Percentiles rank a stretch among this genome's conserved stretches.
Evolutionary conservation across 2,329 filamentous ascomycete genomes (phyloP).

Genomic region (Monosporascus sp.): DNA sequence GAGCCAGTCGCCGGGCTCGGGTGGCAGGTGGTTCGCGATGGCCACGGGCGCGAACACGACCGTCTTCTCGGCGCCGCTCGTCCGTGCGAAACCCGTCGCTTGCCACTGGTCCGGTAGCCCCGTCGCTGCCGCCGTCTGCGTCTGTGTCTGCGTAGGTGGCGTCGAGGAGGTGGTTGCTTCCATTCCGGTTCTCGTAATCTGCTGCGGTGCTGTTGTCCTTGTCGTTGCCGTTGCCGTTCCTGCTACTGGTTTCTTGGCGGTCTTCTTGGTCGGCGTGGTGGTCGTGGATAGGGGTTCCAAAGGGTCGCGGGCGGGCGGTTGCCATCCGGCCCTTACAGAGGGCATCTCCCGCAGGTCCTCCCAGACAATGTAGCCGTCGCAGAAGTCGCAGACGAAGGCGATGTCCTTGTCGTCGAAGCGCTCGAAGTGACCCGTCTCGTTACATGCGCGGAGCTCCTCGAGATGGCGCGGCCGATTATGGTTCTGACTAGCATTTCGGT

Average conservation of each 20-base stretch:
- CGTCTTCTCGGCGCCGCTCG: slow-evolving; percentile 41
- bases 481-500: slow-evolving; percentile 5
- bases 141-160: not conserved
- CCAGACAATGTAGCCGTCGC: slow-evolving; percentile 57
- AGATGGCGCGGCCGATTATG: slow-evolving; percentile 21
- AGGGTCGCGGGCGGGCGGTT: slow-evolving; percentile 11
- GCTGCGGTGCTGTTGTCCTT: not conserved
- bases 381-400: slow-evolving; percentile 57
- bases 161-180: not conserved
- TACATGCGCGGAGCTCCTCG: slow-evolving; percentile 48
- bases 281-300: slow-evolving; percentile 1
- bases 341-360: slow-evolving; percentile 51
- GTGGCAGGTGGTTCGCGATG: slow-evolving; percentile 53
- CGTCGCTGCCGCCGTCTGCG: slow-evolving; percentile 10
- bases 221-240: not conserved
- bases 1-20: slow-evolving; percentile 46
- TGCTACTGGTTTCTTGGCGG: not conserved
- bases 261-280: not conserved
- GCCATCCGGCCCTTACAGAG: slow-evolving; percentile 32
- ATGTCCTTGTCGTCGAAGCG: slow-evolving; percentile 50
- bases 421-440: slow-evolving; percentile 50
- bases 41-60: slow-evolving; percentile 54
- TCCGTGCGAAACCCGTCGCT: slow-evolving; percentile 38
- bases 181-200: not conserved
- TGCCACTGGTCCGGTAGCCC: slow-evolving; percentile 42